Conservation (phyloP, 768 basidiomycete genomes). For the Lactarius vividus region DNA sequence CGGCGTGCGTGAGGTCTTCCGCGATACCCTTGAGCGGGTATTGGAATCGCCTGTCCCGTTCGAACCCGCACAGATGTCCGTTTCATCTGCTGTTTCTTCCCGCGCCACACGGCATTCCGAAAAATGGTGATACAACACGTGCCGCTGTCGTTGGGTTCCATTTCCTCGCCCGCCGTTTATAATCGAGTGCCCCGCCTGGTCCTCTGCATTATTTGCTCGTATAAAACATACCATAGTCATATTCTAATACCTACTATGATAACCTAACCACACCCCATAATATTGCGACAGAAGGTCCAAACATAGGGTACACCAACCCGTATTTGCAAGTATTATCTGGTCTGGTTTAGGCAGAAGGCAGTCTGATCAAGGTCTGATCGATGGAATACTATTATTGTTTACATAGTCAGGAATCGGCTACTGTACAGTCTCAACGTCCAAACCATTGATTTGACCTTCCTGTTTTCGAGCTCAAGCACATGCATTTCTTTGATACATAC, state of each 20-base stretch:
- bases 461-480: neutral
- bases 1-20: slow-evolving; percentile 1
- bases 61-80: neutral
- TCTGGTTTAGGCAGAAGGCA: neutral
- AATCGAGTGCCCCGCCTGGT: neutral
- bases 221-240: neutral
- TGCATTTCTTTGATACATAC: too few species aligned
- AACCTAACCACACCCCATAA: neutral
- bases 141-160: neutral
- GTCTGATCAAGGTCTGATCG: too few species aligned
- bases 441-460: too few species aligned
- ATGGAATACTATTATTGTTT: neutral
- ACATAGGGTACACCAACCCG: neutral
- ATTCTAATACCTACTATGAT: neutral
- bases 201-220: neutral
- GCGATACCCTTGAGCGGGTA: neutral
- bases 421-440: too few species aligned
- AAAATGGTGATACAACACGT: neutral
- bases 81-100: neutral
- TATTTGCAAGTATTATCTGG: neutral
- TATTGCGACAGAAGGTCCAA: neutral
- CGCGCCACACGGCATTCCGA: neutral
- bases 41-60: neutral
- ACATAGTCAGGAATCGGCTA: neutral
- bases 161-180: neutral